Evolutionary conservation across 1,139 yeast species (phyloP).

Genomic region (Nadsonia commutata): DNA sequence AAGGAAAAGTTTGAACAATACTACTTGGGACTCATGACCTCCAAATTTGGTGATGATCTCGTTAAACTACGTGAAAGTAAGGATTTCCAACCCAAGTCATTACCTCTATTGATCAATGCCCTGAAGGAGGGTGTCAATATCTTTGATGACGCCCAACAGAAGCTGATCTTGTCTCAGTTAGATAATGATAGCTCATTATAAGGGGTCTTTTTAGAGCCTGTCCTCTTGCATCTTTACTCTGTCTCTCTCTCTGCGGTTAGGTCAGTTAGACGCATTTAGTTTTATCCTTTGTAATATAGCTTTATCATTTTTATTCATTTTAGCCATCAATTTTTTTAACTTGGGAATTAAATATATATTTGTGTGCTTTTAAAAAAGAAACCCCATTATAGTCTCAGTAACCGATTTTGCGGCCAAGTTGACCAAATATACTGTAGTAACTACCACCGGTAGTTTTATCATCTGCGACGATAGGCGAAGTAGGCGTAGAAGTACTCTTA

Average conservation of each 20-base stretch:
- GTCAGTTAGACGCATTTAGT: not conserved
- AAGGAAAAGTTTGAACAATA: slow-evolving; percentile 18
- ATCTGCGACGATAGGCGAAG: slow-evolving; percentile 4
- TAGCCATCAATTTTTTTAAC: not conserved
- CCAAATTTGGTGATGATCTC: slow-evolving; percentile 26
- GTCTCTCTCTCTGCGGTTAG: not conserved
- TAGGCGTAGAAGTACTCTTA: slow-evolving; percentile 3
- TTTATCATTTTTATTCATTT: not conserved
- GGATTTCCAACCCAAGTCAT: slow-evolving; percentile 23
- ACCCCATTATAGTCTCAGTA: slow-evolving; percentile 6
- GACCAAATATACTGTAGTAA: slow-evolving; percentile 13
- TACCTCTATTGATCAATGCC: slow-evolving; percentile 22
- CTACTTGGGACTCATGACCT: slow-evolving; percentile 21
- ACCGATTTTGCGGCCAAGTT: slow-evolving; percentile 12
- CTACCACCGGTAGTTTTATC: slow-evolving; percentile 1
- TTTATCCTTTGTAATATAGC: not conserved
- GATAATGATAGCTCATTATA: not conserved
- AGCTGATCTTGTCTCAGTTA: slow-evolving; percentile 10
- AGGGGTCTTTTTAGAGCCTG: not conserved
- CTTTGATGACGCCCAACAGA: slow-evolving; percentile 21
- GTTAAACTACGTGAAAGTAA: slow-evolving; percentile 23
- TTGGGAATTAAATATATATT: not conserved
- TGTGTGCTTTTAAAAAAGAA: not conserved
- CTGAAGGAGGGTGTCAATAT: slow-evolving; percentile 26
- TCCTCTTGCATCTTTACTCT: not conserved